phyloP scores from a whole-genome alignment of 2,329 filamentous ascomycete genomes.

The Scytalidium lignicola region DNA sequence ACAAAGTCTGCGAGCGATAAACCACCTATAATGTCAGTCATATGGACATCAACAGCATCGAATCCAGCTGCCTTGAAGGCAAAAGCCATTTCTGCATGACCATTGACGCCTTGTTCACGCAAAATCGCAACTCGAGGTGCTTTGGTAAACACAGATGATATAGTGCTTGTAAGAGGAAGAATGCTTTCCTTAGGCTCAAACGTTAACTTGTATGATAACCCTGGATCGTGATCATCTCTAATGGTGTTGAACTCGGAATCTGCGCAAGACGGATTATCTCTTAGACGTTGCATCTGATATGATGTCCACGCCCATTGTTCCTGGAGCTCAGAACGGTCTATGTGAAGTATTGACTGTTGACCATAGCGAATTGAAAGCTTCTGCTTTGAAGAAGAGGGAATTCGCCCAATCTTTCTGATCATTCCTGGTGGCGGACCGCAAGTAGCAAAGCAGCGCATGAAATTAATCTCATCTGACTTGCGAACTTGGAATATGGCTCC shows the following conservation, averaged over 20 bases:
- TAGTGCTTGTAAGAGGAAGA: conserved; percentile 55
- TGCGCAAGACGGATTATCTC: conserved; percentile 84
- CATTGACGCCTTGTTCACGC: conserved; percentile 92
- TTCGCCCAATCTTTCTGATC: conserved; percentile 77
- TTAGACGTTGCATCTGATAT: conserved; percentile 81
- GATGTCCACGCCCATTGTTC: conserved; percentile 87
- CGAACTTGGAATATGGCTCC: conserved; percentile 94
- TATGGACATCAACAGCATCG: conserved; percentile 88
- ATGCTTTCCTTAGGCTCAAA: conserved; percentile 73
- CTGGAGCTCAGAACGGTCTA: conserved; percentile 70
- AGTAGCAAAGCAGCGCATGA: conserved; percentile 86
- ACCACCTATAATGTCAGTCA: conserved; percentile 83
- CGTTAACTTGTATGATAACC: conserved; percentile 76
- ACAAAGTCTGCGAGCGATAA: conserved; percentile 72
- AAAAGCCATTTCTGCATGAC: conserved; percentile 96
- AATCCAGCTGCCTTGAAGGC: conserved; percentile 90
- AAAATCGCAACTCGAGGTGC: conserved; percentile 81
- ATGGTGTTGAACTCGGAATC: conserved; percentile 77
- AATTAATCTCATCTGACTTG: conserved; percentile 75
- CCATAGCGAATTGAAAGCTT: conserved; percentile 71
- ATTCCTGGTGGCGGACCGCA: conserved; percentile 78
- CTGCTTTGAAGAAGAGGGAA: conserved; percentile 66
- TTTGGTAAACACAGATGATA: conserved; percentile 48
- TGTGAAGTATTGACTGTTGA: conserved; percentile 61
- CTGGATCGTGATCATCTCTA: conserved; percentile 69